A percentile compares a stretch with the other conserved stretches of the same genome.
Conservation (phyloP, 164 flowering plant species). For the Magnolia kwangsiensis region DNA sequence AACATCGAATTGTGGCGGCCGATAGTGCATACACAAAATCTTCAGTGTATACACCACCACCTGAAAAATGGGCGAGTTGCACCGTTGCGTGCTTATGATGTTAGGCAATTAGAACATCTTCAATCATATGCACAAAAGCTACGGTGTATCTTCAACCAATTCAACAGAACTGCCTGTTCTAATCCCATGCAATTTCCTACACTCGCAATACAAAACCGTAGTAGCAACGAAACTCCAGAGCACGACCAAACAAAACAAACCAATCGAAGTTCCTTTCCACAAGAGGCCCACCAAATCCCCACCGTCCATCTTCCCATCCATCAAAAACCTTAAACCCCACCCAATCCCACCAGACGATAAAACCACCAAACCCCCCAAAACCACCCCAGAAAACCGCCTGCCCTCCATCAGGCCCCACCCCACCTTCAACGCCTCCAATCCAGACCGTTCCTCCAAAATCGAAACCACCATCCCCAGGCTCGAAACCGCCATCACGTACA, state of each 20-base stretch:
- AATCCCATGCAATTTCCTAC: constrained; percentile 10
- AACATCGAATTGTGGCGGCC: too few species aligned
- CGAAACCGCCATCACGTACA: constrained; percentile 41
- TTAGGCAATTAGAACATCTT: too few species aligned
- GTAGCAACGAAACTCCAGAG: constrained; percentile 25
- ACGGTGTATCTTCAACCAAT: neutral
- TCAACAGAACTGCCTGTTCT: neutral
- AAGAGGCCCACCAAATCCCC: constrained; percentile 17
- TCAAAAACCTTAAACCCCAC: constrained; percentile 14
- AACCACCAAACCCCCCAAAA: constrained; percentile 30
- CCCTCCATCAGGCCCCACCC: constrained; percentile 45
- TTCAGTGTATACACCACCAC: too few species aligned
- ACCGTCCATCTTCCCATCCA: constrained; percentile 10
- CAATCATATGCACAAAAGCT: too few species aligned
- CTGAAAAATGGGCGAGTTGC: too few species aligned
- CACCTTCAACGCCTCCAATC: constrained; percentile 39
- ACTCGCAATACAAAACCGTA: constrained; percentile 10
- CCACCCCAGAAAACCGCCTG: constrained; percentile 43
- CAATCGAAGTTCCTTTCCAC: constrained; percentile 18
- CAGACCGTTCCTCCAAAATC: constrained; percentile 39
- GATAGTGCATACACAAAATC: too few species aligned
- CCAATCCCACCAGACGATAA: constrained; percentile 26
- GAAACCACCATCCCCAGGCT: constrained; percentile 52
- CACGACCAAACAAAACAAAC: constrained; percentile 31
- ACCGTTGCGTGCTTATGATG: too few species aligned